Percentiles rank a stretch among this genome's conserved stretches.
These are phyloP conservation scores for Pneumocystis canis DNA, from an alignment of 1,139 yeast genomes.

Conservation along the genomic window DNA sequence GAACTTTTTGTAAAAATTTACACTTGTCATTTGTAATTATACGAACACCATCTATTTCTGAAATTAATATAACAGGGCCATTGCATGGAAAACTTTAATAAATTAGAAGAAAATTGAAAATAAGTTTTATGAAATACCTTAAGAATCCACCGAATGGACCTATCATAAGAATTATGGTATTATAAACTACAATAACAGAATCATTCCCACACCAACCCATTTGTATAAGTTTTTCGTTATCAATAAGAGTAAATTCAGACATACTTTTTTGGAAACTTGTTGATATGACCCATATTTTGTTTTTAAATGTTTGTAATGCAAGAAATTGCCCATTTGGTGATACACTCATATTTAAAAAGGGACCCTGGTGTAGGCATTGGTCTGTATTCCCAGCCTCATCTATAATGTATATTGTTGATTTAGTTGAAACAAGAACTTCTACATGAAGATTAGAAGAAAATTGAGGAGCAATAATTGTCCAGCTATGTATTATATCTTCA, in stretches of 20 bases:
- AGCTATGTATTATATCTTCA: conserved; percentile 18
- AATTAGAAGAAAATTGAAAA: conserved; percentile 23
- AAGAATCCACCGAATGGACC: conserved; percentile 57
- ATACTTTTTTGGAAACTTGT: conserved; percentile 37
- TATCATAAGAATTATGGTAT: conserved; percentile 52
- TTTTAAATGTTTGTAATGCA: conserved; percentile 37
- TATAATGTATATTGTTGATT: conserved; percentile 17
- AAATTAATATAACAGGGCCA: conserved; percentile 10
- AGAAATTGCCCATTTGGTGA: conserved; percentile 52
- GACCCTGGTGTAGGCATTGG: conserved; percentile 37
- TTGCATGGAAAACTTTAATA: neutral
- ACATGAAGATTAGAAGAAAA: conserved; percentile 21
- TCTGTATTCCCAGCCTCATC: conserved; percentile 21
- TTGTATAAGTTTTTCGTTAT: conserved; percentile 24
- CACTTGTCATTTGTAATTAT: conserved; percentile 44
- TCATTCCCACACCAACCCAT: conserved; percentile 80
- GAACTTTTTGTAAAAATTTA: conserved; percentile 55
- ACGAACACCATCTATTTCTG: conserved; percentile 61
- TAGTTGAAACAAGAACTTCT: conserved; percentile 24
- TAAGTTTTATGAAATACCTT: conserved; percentile 32
- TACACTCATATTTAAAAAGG: conserved; percentile 37
- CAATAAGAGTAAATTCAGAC: conserved; percentile 32
- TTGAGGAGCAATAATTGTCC: conserved; percentile 26
- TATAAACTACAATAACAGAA: conserved; percentile 46
- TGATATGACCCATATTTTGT: conserved; percentile 41